phyloP scores from a whole-genome alignment of 345 rosid species.

The Populus tremula region DNA sequence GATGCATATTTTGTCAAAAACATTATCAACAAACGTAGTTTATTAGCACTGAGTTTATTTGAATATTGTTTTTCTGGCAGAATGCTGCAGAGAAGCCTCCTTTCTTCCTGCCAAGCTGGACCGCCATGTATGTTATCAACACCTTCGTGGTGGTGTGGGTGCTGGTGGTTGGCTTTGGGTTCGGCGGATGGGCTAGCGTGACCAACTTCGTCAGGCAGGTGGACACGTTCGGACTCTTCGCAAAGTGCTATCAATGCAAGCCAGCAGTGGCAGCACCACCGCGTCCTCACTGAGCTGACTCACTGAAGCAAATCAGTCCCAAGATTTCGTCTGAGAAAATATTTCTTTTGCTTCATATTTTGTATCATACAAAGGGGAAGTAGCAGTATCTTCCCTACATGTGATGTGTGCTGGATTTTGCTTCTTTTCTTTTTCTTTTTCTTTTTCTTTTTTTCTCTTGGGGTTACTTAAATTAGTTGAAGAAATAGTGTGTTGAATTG shows the following conservation, averaged over 20 bases:
- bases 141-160: conserved; percentile 81
- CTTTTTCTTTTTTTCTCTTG: not conserved
- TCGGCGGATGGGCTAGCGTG: conserved; percentile 97
- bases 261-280: conserved; percentile 40
- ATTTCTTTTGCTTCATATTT: conserved; percentile 30
- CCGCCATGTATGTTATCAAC: conserved; percentile 74
- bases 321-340: not conserved
- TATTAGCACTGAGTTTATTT: not conserved
- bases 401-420: conserved; percentile 58
- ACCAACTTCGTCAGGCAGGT: conserved; percentile 86
- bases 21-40: too few relatives aligned
- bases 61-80: conserved; percentile 30
- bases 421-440: conserved; percentile 12
- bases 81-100: conserved; percentile 98
- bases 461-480: conserved; percentile 33
- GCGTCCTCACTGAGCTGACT: conserved; percentile 35
- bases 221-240: conserved; percentile 86
- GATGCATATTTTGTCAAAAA: not conserved
- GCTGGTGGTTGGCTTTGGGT: conserved; percentile 77
- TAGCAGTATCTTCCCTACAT: conserved; percentile 40
- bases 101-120: conserved; percentile 77
- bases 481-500: conserved; percentile 52
- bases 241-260: conserved; percentile 98
- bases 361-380: conserved; percentile 54
- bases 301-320: not conserved